These are phyloP conservation scores for Rhynchospora breviuscula DNA, from an alignment of 176 grass and related monocot genomes.

Conservation along the genomic window DNA sequence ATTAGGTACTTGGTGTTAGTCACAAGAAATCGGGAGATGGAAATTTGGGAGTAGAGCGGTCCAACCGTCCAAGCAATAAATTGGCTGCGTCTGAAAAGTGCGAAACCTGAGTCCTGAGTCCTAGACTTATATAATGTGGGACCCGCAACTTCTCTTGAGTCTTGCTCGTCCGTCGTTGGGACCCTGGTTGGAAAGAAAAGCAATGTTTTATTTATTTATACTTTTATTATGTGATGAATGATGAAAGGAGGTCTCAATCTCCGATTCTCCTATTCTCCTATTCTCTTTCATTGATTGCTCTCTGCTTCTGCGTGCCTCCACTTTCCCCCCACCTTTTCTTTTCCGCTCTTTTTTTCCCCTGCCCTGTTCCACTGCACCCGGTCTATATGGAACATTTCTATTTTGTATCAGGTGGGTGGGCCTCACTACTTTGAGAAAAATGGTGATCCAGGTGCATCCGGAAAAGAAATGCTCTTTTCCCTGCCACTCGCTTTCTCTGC, in stretches of 20 bases:
- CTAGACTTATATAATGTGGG: not conserved
- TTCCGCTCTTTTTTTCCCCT: not conserved
- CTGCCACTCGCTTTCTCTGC: not conserved
- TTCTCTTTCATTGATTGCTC: not conserved
- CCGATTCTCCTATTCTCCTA: too few relatives aligned
- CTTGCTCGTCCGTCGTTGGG: too few relatives aligned
- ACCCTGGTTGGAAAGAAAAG: constrained; percentile 4
- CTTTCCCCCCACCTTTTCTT: constrained; percentile 2
- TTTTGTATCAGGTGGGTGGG: not conserved
- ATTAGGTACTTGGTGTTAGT: not conserved
- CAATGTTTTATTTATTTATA: not conserved
- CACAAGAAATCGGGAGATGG: not conserved
- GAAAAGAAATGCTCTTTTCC: not conserved
- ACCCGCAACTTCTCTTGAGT: not conserved
- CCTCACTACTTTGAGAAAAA: not conserved
- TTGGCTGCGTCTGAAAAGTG: not conserved
- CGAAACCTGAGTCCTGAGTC: not conserved
- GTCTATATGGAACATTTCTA: not conserved
- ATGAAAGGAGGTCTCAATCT: not conserved
- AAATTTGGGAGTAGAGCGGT: not conserved
- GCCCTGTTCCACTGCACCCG: not conserved
- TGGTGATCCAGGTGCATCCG: constrained; percentile 5
- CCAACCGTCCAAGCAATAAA: constrained; percentile 6
- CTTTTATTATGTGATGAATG: too few relatives aligned
- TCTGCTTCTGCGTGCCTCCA: not conserved